Percentiles rank a stretch among this genome's conserved stretches.
Conservation (phyloP, 108 stramenopile genomes). For the Discostella pseudostelligera region DNA sequence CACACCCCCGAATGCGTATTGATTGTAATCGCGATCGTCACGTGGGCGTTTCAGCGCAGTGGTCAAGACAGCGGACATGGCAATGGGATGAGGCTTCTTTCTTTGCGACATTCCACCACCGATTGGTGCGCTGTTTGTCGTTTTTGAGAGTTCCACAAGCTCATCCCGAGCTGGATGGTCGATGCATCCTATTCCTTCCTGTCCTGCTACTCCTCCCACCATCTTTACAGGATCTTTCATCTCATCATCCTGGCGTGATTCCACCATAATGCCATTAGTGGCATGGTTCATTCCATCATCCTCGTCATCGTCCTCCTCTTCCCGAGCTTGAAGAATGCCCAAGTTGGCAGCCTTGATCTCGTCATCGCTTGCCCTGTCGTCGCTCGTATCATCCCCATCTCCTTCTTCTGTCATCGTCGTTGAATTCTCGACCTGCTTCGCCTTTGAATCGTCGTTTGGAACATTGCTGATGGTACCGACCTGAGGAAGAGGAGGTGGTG, state of each 20-base stretch:
- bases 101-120: too few relatives aligned
- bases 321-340: neutral
- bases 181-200: too few relatives aligned
- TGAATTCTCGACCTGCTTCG: too few relatives aligned
- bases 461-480: too few relatives aligned
- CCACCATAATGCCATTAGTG: neutral
- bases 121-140: too few relatives aligned
- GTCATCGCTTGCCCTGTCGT: conserved; percentile 11
- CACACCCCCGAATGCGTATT: neutral
- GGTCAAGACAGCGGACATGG: neutral
- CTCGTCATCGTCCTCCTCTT: neutral
- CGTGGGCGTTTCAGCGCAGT: conserved; percentile 3
- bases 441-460: too few relatives aligned
- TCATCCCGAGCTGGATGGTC: too few relatives aligned
- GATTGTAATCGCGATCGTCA: neutral
- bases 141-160: too few relatives aligned
- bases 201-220: neutral
- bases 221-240: neutral
- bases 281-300: neutral
- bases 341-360: conserved; percentile 15
- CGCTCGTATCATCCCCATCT: neutral
- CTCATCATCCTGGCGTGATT: conserved; percentile 17
- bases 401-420: neutral
- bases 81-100: too few relatives aligned
- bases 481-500: too few relatives aligned